Evolutionary conservation across 140 eudicot species (phyloP).

Genomic region (Eryngium alpinum): DNA sequence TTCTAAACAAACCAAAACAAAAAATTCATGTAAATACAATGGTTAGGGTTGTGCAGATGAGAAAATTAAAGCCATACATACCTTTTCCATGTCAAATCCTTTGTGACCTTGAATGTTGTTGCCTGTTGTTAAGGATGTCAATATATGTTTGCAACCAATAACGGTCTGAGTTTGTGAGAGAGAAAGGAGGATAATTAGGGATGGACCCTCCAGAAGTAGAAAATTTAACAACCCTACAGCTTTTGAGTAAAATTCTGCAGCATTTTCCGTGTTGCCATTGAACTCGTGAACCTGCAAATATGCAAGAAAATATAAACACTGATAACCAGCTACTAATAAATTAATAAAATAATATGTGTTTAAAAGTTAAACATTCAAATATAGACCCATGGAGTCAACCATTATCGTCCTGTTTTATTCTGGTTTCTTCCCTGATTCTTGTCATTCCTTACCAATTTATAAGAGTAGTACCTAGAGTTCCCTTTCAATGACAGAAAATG

Average conservation of each 20-base stretch:
- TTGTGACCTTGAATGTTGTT: slow-evolving; percentile 75
- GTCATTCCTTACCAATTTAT: background rate
- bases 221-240: slow-evolving; percentile 60
- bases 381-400: background rate
- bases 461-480: background rate
- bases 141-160: slow-evolving; percentile 75
- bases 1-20: too few species aligned
- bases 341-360: too few species aligned
- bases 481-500: background rate
- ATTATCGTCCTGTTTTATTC: background rate
- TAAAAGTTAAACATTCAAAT: background rate
- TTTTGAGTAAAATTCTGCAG: slow-evolving; percentile 59
- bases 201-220: slow-evolving; percentile 85
- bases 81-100: too few species aligned
- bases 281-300: slow-evolving; percentile 78
- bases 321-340: background rate
- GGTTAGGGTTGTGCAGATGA: too few species aligned
- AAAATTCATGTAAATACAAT: too few species aligned
- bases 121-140: slow-evolving; percentile 64
- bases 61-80: too few species aligned
- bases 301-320: background rate
- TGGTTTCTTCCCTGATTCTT: background rate
- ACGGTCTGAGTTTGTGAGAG: slow-evolving; percentile 81
- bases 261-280: slow-evolving; percentile 61
- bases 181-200: slow-evolving; percentile 89